A percentile compares a stretch with the other conserved stretches of the same genome.
Conservation (phyloP, 495 filamentous ascomycete genomes). For the Staphylotrichum longicolle region DNA sequence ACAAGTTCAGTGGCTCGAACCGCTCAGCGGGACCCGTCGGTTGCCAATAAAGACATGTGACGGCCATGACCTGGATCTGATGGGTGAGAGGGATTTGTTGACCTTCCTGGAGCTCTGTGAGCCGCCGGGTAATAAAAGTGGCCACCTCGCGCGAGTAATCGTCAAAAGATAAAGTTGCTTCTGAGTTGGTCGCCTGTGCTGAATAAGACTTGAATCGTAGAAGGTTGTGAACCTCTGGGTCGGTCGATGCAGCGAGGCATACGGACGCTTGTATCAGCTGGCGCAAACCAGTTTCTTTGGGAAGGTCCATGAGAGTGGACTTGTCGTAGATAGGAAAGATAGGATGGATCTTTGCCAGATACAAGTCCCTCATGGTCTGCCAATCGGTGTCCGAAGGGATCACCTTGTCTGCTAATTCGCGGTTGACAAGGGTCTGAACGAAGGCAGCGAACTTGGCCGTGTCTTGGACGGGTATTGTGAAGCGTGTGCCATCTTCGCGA, state of each 20-base stretch:
- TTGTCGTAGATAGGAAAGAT: constrained; percentile 50
- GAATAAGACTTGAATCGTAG: constrained; percentile 35
- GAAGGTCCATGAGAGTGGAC: constrained; percentile 19
- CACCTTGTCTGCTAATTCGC: constrained; percentile 25
- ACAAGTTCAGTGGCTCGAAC: constrained; percentile 22
- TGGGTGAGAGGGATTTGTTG: constrained; percentile 18
- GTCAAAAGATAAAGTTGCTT: constrained; percentile 29
- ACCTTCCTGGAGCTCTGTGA: constrained; percentile 14
- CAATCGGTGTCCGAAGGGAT: constrained; percentile 39
- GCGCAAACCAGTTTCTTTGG: constrained; percentile 21
- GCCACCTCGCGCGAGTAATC: constrained; percentile 40
- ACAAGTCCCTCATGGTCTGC: constrained; percentile 39
- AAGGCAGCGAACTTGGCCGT: constrained; percentile 11
- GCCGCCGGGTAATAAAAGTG: constrained; percentile 33
- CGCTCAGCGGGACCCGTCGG: constrained; percentile 19
- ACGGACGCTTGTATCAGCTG: constrained; percentile 42
- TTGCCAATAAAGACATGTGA: constrained; percentile 35
- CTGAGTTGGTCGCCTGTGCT: constrained; percentile 28
- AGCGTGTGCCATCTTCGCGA: constrained; percentile 13
- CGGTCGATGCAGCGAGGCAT: constrained; percentile 51
- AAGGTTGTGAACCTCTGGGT: constrained; percentile 29
- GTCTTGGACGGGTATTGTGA: constrained; percentile 16
- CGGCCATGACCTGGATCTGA: constrained; percentile 26
- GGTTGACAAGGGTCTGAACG: constrained; percentile 13
- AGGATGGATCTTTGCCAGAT: constrained; percentile 47